These are phyloP conservation scores for Neurospora terricola DNA, from an alignment of 495 filamentous ascomycete species.

Conservation along the genomic window DNA sequence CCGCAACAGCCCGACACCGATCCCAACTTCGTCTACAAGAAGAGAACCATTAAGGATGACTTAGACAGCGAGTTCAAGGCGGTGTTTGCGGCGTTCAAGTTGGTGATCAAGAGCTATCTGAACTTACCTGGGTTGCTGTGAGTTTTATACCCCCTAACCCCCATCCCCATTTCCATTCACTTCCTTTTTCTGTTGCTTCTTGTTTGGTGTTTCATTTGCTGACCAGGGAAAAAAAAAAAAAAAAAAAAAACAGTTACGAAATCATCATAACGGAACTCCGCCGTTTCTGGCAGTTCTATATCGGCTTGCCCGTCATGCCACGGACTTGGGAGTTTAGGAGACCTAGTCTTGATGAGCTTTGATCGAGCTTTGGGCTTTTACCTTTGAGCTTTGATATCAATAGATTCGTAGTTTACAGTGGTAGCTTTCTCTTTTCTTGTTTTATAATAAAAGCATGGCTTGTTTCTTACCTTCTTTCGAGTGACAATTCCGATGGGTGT, in stretches of 20 bases:
- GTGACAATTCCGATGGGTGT: too few species aligned
- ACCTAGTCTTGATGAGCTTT: conserved; percentile 45
- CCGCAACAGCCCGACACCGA: conserved; percentile 1
- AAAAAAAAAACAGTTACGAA: conserved; percentile 37
- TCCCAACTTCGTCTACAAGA: not conserved
- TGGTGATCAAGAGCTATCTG: conserved; percentile 62
- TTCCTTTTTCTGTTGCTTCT: too few species aligned
- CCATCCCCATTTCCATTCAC: not conserved
- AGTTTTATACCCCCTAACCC: conserved; percentile 29
- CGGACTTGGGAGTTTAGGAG: conserved; percentile 54
- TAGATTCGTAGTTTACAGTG: not conserved
- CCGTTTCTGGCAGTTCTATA: conserved; percentile 63
- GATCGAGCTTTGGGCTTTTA: conserved; percentile 27
- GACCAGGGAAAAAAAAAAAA: too few species aligned
- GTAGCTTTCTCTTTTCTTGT: not conserved
- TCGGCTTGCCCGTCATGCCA: conserved; percentile 66
- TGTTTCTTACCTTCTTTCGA: not conserved
- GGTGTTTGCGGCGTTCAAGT: conserved; percentile 50
- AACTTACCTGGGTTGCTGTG: conserved; percentile 59
- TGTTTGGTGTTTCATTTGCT: too few species aligned
- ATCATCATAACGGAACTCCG: conserved; percentile 50
- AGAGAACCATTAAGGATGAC: conserved; percentile 41
- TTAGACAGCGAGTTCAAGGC: conserved; percentile 53
- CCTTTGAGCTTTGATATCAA: conserved; percentile 8
- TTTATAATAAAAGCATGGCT: not conserved